phyloP scores from a whole-genome alignment of 2,329 filamentous ascomycete genomes.

The Fusarium ambrosium region DNA sequence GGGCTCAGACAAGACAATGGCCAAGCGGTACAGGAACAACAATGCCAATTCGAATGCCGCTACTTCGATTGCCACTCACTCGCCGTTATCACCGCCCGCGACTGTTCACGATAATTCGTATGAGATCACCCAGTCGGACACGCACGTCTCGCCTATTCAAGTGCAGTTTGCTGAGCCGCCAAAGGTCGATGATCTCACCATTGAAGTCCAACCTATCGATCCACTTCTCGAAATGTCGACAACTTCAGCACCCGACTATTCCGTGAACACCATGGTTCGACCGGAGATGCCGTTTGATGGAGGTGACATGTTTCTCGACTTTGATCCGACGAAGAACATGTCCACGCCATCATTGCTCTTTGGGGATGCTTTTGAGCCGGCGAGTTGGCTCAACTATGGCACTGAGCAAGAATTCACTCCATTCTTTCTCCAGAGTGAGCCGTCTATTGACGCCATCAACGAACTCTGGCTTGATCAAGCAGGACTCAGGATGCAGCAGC shows the following conservation, averaged over 20 bases:
- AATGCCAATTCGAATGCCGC: neutral
- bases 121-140: neutral
- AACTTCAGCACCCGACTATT: neutral
- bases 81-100: conserved; percentile 5
- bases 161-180: neutral
- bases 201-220: neutral
- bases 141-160: neutral
- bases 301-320: neutral
- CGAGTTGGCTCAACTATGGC: conserved; percentile 1
- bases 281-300: neutral
- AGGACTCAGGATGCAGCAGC: neutral
- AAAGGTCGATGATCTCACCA: neutral
- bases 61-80: neutral
- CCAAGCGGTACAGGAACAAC: neutral
- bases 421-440: conserved; percentile 1
- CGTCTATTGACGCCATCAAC: neutral
- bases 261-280: neutral
- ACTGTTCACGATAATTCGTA: neutral
- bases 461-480: conserved; percentile 9
- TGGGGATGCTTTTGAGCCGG: neutral
- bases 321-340: neutral
- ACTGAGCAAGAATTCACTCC: neutral
- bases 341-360: neutral
- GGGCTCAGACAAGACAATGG: neutral
- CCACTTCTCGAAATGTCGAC: neutral